Evolutionary conservation across 2,329 filamentous ascomycete species (phyloP).

Genomic region (Aureobasidium pullulans): DNA sequence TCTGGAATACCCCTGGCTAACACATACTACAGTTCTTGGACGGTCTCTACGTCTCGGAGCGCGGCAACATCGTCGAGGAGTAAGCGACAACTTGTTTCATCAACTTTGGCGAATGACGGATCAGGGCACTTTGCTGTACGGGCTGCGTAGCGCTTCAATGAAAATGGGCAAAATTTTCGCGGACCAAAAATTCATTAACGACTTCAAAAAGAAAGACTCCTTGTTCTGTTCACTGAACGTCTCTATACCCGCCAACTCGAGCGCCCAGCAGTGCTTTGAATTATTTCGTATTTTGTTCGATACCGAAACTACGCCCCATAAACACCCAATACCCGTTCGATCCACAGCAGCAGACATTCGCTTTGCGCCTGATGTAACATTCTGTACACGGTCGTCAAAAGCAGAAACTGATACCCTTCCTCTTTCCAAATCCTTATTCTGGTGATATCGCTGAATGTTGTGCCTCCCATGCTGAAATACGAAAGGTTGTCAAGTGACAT

Average conservation of each 20-base stretch:
- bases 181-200: conserved; percentile 15
- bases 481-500: neutral
- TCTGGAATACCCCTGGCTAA: conserved; percentile 1
- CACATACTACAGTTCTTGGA: conserved; percentile 69
- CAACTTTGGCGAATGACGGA: conserved; percentile 14
- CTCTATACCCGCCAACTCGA: conserved; percentile 2
- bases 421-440: neutral
- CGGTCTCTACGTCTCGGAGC: conserved; percentile 99
- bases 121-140: conserved; percentile 14
- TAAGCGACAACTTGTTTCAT: conserved; percentile 15
- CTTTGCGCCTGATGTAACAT: conserved; percentile 3
- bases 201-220: conserved; percentile 12
- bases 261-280: conserved; percentile 7
- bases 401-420: neutral
- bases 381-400: conserved; percentile 5
- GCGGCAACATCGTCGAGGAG: conserved; percentile 82
- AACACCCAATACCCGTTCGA: neutral
- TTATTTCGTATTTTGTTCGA: conserved; percentile 2
- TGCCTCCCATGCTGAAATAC: neutral
- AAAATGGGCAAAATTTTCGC: conserved; percentile 15
- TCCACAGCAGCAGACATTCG: neutral
- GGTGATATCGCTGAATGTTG: neutral
- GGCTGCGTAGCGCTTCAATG: conserved; percentile 14
- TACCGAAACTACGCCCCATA: conserved; percentile 11
- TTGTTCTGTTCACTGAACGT: conserved; percentile 6